These are phyloP conservation scores for Penicillium polonicum DNA, from an alignment of 2,329 filamentous ascomycete genomes.

Conservation along the genomic window DNA sequence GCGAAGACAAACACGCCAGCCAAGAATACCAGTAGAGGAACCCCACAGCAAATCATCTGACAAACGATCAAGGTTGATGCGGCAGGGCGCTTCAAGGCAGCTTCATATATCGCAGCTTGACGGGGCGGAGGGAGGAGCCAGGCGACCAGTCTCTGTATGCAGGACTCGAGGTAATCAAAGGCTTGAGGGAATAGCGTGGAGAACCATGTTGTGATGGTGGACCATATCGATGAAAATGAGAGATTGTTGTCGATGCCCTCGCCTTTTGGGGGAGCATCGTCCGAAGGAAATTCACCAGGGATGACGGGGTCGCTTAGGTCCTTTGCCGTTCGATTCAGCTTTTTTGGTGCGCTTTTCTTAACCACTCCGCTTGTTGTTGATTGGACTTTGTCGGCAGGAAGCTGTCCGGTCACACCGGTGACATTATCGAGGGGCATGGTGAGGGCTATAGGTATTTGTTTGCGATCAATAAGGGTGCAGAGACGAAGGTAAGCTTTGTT, in stretches of 20 bases:
- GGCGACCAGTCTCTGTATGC: slow-evolving; percentile 24
- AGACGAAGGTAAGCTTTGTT: not conserved
- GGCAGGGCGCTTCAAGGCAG: slow-evolving; percentile 30
- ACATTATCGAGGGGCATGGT: slow-evolving; percentile 30
- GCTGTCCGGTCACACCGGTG: slow-evolving; percentile 20
- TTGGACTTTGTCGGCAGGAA: slow-evolving; percentile 21
- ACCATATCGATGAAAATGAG: slow-evolving; percentile 19
- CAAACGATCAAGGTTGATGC: slow-evolving; percentile 35
- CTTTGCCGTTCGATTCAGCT: slow-evolving; percentile 18
- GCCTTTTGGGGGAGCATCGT: slow-evolving; percentile 18
- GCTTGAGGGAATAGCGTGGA: slow-evolving; percentile 21
- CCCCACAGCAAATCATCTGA: slow-evolving; percentile 35
- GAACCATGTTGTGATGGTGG: slow-evolving; percentile 19
- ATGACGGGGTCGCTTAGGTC: slow-evolving; percentile 21
- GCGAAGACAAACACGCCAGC: slow-evolving; percentile 36
- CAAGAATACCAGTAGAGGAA: slow-evolving; percentile 36
- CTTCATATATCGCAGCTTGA: slow-evolving; percentile 31
- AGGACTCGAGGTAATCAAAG: slow-evolving; percentile 30
- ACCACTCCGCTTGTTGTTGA: slow-evolving; percentile 11
- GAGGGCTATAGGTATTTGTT: not conserved
- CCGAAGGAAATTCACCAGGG: slow-evolving; percentile 31
- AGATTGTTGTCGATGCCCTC: slow-evolving; percentile 19
- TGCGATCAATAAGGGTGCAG: not conserved
- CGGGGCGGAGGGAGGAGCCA: slow-evolving; percentile 29
- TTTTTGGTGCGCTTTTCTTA: slow-evolving; percentile 18